Evolutionary conservation across 1,284 basidiomycete genomes (phyloP), one percentile per base, ranked within the genome.

Genomic region (Ustilago cynodontis): DNA sequence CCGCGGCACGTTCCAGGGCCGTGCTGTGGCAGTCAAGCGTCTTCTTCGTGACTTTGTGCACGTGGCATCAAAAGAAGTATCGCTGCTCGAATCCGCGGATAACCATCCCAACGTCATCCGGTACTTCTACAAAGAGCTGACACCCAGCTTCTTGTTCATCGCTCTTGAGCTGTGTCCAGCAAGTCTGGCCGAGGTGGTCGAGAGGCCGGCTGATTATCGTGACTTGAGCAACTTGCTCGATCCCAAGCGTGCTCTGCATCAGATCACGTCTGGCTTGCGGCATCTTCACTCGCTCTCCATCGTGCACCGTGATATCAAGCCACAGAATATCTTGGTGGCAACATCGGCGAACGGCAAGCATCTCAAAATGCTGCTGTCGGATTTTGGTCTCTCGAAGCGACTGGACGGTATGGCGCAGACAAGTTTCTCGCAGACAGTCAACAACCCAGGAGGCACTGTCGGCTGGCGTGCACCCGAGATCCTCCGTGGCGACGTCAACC

Each of bases 21-120:
- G 97, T 59, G 93, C 95, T 0, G 96, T 99, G 1, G 96, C 96
- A 6, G 95, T 99, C 72, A 99, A 99, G 87, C 93, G 97, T 0
- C 90, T 99, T 14, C 89, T 99, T 28, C 92, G 92, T 79, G 95
- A 98, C 86, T 99, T 98, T 85, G 94, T 97, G 55, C 95, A 94
- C 0, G 91, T 99, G 35, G 95, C 96, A 1, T 91, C 92, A 10
- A 93, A 96, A 64, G 97, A 99, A 88, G 95, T 98, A 26, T 92
- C 91, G 83, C 91, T 99, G 49, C 89, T 99, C 2, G 95, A 98
- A 84, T 94, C 93, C 11, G 83, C 84, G 45, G 97, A 99, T 87
- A 94, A 98, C 85, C 97, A 99, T 82, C 94, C 95, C 5, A 98
- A 99, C 86, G 95, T 99, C 81, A 96, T 99, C 77, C 91, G 96